Conservation (phyloP, 495 filamentous ascomycete genomes). For the Lasiosphaeria miniovina region DNA sequence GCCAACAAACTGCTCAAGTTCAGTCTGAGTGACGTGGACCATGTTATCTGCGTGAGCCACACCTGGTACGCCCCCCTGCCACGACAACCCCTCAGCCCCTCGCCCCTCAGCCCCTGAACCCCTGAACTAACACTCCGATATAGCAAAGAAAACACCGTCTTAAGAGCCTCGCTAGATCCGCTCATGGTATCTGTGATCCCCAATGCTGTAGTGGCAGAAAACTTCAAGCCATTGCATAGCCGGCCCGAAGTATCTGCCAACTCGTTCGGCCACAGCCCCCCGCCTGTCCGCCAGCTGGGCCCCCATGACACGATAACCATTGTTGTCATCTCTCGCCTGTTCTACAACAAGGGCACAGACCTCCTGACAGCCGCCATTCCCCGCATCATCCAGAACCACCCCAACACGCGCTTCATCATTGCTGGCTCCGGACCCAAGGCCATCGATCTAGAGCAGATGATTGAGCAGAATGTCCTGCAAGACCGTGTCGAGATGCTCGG, state of each 20-base stretch:
- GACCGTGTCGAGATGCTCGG: slow-evolving; percentile 91
- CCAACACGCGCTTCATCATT: slow-evolving; percentile 95
- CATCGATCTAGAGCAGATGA: slow-evolving; percentile 96
- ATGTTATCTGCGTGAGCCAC: slow-evolving; percentile 97
- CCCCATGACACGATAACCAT: slow-evolving; percentile 90
- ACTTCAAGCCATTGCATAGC: slow-evolving; percentile 71
- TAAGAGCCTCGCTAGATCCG: slow-evolving; percentile 90
- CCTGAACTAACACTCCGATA: neutral
- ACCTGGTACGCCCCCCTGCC: slow-evolving; percentile 50
- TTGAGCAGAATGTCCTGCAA: slow-evolving; percentile 92
- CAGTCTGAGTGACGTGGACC: slow-evolving; percentile 91
- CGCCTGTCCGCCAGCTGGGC: slow-evolving; percentile 55
- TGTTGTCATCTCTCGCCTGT: slow-evolving; percentile 93
- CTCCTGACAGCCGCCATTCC: slow-evolving; percentile 91
- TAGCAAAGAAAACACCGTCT: slow-evolving; percentile 97
- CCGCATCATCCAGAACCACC: slow-evolving; percentile 80
- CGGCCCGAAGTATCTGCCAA: slow-evolving; percentile 31
- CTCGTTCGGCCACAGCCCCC: slow-evolving; percentile 11
- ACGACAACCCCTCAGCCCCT: neutral
- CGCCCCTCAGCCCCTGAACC: slow-evolving; percentile 9
- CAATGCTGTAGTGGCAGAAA: slow-evolving; percentile 94
- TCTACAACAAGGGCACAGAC: slow-evolving; percentile 98
- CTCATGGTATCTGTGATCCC: slow-evolving; percentile 97
- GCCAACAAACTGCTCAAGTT: slow-evolving; percentile 98
- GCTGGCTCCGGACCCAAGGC: slow-evolving; percentile 93